Conservation (phyloP, 1,284 basidiomycete genomes). For the Xerocomus minutiporus region DNA sequence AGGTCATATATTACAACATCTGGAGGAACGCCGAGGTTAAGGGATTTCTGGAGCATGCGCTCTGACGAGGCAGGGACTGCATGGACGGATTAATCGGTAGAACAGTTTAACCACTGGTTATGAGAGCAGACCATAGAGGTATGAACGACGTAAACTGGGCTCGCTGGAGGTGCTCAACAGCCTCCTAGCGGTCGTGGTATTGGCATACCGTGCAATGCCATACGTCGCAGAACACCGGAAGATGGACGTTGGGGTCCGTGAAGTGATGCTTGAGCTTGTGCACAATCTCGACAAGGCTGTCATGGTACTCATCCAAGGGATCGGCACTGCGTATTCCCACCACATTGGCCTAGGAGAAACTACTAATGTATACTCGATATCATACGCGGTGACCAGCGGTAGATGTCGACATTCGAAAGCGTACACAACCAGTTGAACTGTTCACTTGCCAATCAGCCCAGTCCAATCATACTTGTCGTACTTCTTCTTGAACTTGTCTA, state of each 20-base stretch:
- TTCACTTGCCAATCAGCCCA: constrained; percentile 51
- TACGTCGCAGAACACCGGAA: background rate
- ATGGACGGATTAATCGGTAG: constrained; percentile 1
- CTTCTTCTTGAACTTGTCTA: constrained; percentile 60
- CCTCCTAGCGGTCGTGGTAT: constrained; percentile 8
- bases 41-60: constrained; percentile 77
- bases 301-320: background rate
- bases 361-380: background rate
- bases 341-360: too few species aligned
- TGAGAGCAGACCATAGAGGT: constrained; percentile 49
- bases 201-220: background rate
- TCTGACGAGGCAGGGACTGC: constrained; percentile 73
- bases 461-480: constrained; percentile 80
- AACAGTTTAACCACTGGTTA: background rate
- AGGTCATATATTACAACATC: constrained; percentile 84
- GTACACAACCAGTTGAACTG: background rate
- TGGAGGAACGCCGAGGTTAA: constrained; percentile 45
- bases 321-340: background rate
- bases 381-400: background rate
- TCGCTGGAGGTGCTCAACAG: constrained; percentile 20
- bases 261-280: constrained; percentile 4
- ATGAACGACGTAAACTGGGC: constrained; percentile 47
- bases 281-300: constrained; percentile 1
- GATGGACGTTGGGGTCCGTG: background rate
- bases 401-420: background rate